A percentile compares a stretch with the other conserved stretches of the same genome.
Evolutionary conservation across 179 eudicot genomes (phyloP).

Genomic region (Vitellaria paradoxa): DNA sequence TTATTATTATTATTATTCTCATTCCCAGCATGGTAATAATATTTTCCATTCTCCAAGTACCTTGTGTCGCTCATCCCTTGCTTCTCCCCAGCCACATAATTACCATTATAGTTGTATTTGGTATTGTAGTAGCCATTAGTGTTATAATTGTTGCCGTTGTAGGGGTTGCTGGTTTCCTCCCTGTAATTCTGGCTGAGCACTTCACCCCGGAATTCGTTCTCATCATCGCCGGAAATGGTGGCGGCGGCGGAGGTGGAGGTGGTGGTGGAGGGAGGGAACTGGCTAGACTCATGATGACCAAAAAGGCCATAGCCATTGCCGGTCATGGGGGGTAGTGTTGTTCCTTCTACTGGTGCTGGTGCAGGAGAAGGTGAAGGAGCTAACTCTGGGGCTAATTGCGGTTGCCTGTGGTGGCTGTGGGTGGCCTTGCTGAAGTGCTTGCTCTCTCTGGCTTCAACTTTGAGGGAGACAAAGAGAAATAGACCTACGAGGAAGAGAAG

Average conservation of each 20-base stretch:
- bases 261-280: constrained; percentile 11
- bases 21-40: constrained; percentile 19
- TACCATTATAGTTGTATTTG: neutral
- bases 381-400: neutral
- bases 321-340: neutral
- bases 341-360: constrained; percentile 15
- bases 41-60: constrained; percentile 33
- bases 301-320: constrained; percentile 27
- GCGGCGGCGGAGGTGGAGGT: neutral
- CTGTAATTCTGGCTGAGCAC: neutral
- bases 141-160: neutral
- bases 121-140: neutral
- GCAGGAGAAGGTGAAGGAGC: neutral
- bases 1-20: neutral
- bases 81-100: constrained; percentile 18
- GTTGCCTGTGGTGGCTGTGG: constrained; percentile 9
- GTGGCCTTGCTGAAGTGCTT: constrained; percentile 30
- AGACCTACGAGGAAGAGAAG: constrained; percentile 17
- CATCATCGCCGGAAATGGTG: neutral
- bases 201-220: neutral
- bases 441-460: constrained; percentile 38
- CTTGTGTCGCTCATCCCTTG: constrained; percentile 45
- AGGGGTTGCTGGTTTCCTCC: constrained; percentile 7
- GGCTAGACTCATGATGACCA: constrained; percentile 16
- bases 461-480: constrained; percentile 8